A percentile compares a stretch with the other conserved stretches of the same genome.
phyloP scores from a whole-genome alignment of 1,139 yeast species.

The Candida sanyaensis region DNA sequence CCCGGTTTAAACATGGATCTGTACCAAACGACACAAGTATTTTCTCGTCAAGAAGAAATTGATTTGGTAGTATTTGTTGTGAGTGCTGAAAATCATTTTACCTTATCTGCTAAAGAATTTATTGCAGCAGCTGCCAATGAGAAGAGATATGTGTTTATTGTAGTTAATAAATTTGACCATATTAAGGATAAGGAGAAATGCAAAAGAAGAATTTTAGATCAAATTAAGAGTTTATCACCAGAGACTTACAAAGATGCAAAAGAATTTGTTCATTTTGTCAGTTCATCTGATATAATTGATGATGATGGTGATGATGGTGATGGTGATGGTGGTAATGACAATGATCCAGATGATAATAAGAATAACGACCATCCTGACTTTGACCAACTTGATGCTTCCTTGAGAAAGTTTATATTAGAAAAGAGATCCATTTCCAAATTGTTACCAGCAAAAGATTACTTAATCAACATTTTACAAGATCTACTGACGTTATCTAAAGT shows the following conservation, averaged over 20 bases:
- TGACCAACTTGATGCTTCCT: conserved; percentile 79
- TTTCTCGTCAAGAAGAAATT: conserved; percentile 95
- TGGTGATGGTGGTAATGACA: conserved; percentile 29
- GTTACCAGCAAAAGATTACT: conserved; percentile 87
- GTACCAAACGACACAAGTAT: conserved; percentile 91
- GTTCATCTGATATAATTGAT: conserved; percentile 53
- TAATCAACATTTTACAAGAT: conserved; percentile 70
- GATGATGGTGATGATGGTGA: conserved; percentile 30
- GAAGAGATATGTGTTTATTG: conserved; percentile 88
- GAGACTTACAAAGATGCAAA: conserved; percentile 84
- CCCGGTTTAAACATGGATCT: conserved; percentile 96
- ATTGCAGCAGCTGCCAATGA: conserved; percentile 90
- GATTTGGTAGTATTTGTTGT: conserved; percentile 96
- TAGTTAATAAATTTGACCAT: conserved; percentile 87
- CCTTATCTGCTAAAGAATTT: conserved; percentile 91
- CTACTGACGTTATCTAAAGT: conserved; percentile 57
- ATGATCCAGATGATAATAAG: conserved; percentile 18
- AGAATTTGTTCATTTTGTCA: conserved; percentile 94
- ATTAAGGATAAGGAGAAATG: conserved; percentile 82
- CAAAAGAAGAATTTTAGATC: conserved; percentile 73
- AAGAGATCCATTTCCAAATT: conserved; percentile 88
- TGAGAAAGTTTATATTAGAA: conserved; percentile 84
- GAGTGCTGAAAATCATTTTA: conserved; percentile 93
- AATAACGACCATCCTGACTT: conserved; percentile 58
- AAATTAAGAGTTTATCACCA: conserved; percentile 85